phyloP scores from a whole-genome alignment of 768 basidiomycete genomes.

The Agaricus bisporus region DNA sequence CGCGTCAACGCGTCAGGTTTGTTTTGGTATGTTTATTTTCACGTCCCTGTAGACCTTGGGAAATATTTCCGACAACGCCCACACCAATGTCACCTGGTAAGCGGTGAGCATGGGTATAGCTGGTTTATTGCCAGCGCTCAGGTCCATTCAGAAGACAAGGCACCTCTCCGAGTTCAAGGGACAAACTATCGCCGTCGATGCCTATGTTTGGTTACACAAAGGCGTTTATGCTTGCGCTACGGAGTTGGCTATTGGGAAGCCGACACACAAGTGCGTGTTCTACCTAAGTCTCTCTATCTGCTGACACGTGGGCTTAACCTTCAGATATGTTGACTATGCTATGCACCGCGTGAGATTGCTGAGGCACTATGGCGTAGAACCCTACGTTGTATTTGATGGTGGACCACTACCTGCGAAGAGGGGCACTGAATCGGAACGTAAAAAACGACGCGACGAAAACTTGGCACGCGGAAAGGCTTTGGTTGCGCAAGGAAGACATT shows the following conservation, averaged over 20 bases:
- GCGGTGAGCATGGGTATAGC: conserved; percentile 73
- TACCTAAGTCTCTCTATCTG: background rate
- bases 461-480: conserved; percentile 68
- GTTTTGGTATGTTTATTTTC: background rate
- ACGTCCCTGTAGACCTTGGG: background rate
- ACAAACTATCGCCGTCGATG: conserved; percentile 87
- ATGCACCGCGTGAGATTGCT: conserved; percentile 90
- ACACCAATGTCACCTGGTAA: conserved; percentile 6
- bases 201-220: conserved; percentile 90
- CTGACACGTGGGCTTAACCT: background rate
- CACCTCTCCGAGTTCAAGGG: conserved; percentile 81
- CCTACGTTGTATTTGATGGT: conserved; percentile 95
- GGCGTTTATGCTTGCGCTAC: conserved; percentile 88
- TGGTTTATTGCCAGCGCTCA: conserved; percentile 84
- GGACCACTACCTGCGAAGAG: conserved; percentile 93
- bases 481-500: conserved; percentile 68
- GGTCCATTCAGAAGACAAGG: conserved; percentile 75
- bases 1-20: conserved; percentile 9
- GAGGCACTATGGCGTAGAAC: conserved; percentile 76
- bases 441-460: conserved; percentile 69
- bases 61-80: conserved; percentile 6
- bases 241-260: conserved; percentile 81
- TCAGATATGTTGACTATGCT: conserved; percentile 92
- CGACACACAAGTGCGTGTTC: conserved; percentile 69
- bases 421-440: conserved; percentile 79